Base-by-base conservation (phyloP, 176 grass and related monocot species). In the Aegilops speltoides region DNA sequence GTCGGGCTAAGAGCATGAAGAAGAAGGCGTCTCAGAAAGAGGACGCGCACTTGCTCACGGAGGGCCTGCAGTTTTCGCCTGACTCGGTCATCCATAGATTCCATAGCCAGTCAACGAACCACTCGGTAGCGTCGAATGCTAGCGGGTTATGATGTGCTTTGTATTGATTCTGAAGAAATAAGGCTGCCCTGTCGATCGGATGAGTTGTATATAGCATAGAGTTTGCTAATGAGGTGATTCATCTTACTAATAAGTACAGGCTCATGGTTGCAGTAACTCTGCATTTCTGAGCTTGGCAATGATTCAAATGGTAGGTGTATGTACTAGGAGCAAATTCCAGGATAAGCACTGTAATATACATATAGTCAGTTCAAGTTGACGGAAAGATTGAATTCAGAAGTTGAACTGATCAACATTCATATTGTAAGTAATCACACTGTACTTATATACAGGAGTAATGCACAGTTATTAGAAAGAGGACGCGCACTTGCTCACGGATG, bases 41-140 rank as follows among this genome's bases (percentile, higher is more conserved):
- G 23, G 91, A 90, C 0, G 6, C 13, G 1, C 50, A 82, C 29
- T 83, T 95, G 71, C 72, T 92, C 73, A 71, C 12, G 14, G 81
- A 78, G 0, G 73, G 19, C 17, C 1, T 82, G 64, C 81, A 64
- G 8, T 43, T 22, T 79, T 98, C 96, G 6, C 92, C 93, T 37
- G 86, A 93, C 60, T 73, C 86, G 0, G 93, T 98, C 6, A 92
- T 90, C 7, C 57, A 82, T 54, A 81, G 75, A 84, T 98, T 91
- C 82, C 68, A 88, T 59, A 96, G 93, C 71, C 81, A 74, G 20
- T 86, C 88, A 10, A 96, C 88, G 7, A 77, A 85, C 60, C 84
- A 73, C 24, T 82, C 86, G 14, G 91, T 50, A 15, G 82, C 88
- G 6, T 95, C 91, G 45, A 94, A 88, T n/a, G 33, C 61, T 71